Percentiles rank a stretch among this genome's conserved stretches.
Evolutionary conservation across 306 rosid species (phyloP).

Genomic region (Prosopis cineraria): DNA sequence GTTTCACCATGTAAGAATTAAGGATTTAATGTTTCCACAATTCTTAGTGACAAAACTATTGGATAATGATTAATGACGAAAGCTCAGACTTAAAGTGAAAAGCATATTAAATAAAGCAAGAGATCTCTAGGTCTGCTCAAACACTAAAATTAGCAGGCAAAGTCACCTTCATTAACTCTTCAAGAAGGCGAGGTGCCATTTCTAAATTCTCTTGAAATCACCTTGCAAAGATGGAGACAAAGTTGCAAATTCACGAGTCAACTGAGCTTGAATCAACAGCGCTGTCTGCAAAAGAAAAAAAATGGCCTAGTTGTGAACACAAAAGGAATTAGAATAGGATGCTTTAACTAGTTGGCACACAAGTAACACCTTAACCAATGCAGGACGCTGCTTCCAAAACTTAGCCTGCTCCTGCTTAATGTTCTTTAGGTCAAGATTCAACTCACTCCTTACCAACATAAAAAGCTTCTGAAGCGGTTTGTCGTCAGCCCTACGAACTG

Average conservation of each 20-base stretch:
- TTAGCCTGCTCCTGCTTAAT: constrained; percentile 98
- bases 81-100: constrained; percentile 17
- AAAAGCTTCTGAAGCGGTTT: constrained; percentile 97
- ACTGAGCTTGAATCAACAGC: constrained; percentile 93
- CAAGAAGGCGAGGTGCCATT: constrained; percentile 95
- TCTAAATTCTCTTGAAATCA: constrained; percentile 88
- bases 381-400: constrained; percentile 99
- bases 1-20: not conserved
- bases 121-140: constrained; percentile 14
- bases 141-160: constrained; percentile 31
- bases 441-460: constrained; percentile 93
- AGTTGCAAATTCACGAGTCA: constrained; percentile 75
- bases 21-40: constrained; percentile 4
- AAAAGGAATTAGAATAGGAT: constrained; percentile 32
- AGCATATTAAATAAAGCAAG: constrained; percentile 15
- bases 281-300: constrained; percentile 70
- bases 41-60: not conserved
- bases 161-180: constrained; percentile 96
- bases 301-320: constrained; percentile 38
- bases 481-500: constrained; percentile 92
- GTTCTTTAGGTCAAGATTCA: constrained; percentile 97
- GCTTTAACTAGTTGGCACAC: constrained; percentile 13
- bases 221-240: constrained; percentile 77
- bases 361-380: constrained; percentile 80
- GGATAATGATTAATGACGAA: not conserved